Base-by-base conservation (phyloP, 2,329 filamentous ascomycete species). In the Fusarium illudens region DNA sequence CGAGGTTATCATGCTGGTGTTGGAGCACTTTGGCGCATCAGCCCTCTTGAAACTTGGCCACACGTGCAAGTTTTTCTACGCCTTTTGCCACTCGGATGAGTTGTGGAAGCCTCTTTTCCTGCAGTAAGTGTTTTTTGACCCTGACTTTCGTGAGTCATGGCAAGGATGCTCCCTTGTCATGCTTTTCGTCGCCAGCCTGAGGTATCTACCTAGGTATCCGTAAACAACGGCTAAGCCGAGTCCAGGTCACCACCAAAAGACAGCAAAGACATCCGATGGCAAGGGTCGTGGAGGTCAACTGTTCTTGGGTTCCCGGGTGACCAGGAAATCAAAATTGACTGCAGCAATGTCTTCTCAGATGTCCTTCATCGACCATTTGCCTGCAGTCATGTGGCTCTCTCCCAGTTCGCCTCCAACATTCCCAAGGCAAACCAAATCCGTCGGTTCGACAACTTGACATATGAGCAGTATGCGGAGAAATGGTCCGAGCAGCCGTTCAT, bases 401-500 rank as follows among this genome's bases (percentile, higher is more conserved):
- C 82, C 7, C 86, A 87, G 3, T 97, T 90, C 76, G 85, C 88
- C 9, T 83, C 83, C 22, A 87, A 86, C 52, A 97, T 97, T 34
- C 94, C 94, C 3, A 72, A 79, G 32, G 78, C 81, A 34, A 97
- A 97, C 76, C 82, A 88, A 70, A 97, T 98, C 54, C 76, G 84
- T 3, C 88, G 92, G 12, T 81, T 97, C 9, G 76, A 84, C 6
- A 84, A 92, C 71, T 83, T 98, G 22, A 86, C 88, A 0, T 87
- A 89, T 32, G 85, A 89, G 32, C 90, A 95, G 46, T 98, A 96
- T 74, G 87, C 91, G 1, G 82, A 85, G 10, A 83, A 83, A 20
- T 97, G 93, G 93, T 91, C 91, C 13, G 85, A 91, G 75, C 87
- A 85, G 65, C 96, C 95, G 0, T 98, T 98, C 78, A 90, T 98